Conservation (phyloP, 225 moss, liverwort and hornwort species). For the Pleurozium schreberi region DNA sequence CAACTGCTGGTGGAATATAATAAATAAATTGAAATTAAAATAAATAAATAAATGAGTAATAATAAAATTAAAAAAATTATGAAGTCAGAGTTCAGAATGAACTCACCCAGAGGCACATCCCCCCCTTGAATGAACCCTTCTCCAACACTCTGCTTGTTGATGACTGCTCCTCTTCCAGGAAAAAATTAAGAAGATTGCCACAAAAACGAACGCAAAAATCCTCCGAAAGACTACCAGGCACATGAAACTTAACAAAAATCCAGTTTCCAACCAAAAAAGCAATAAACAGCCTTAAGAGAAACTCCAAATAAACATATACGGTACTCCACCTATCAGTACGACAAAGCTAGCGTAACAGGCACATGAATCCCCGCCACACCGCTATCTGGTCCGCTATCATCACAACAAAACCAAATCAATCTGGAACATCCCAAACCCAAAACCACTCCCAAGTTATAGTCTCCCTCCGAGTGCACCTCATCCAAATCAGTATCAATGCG, state of each 20-base stretch:
- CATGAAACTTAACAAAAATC: not conserved
- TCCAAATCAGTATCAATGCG: not conserved
- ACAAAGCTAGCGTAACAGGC: not conserved
- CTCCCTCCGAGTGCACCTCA: not conserved
- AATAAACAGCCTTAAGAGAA: not conserved
- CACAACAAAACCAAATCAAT: not conserved
- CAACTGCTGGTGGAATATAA: not conserved
- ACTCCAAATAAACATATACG: not conserved
- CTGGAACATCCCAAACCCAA: not conserved
- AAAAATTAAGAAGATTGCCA: not conserved
- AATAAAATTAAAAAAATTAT: too few relatives aligned
- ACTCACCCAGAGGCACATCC: constrained; percentile 25
- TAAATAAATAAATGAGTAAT: too few relatives aligned
- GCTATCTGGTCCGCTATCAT: not conserved
- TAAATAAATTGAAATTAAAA: too few relatives aligned
- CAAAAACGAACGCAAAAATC: not conserved
- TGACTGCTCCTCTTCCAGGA: not conserved
- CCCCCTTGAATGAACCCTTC: not conserved
- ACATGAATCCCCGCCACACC: not conserved
- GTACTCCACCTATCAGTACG: not conserved
- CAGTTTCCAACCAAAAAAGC: not conserved
- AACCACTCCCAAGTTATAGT: not conserved
- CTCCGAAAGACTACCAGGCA: not conserved
- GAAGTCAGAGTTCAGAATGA: not conserved
- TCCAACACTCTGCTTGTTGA: constrained; percentile 14